Evolutionary conservation across 352 stramenopile genomes (phyloP).

Genomic region (Elongisporangium prolatum): DNA sequence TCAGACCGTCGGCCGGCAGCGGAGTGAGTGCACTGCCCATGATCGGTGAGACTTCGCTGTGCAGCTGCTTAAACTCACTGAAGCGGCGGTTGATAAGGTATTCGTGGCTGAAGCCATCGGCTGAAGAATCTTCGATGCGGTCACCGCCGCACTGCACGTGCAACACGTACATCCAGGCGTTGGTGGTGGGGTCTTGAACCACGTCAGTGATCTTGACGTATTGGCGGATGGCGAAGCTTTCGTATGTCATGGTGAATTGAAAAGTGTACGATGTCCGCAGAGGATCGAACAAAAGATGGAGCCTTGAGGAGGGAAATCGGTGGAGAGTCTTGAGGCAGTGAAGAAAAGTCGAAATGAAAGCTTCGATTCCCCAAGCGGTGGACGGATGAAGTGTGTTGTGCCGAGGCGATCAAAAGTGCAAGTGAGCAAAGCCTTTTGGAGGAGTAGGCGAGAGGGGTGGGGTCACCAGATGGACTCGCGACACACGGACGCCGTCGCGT

Average conservation of each 20-base stretch:
- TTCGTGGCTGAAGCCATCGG: slow-evolving; percentile 46
- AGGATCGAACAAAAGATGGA: neutral
- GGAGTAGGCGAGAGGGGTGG: neutral
- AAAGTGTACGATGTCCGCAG: neutral
- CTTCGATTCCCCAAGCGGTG: neutral
- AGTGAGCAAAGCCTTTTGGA: neutral
- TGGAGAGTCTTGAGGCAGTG: neutral
- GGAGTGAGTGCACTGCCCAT: slow-evolving; percentile 56
- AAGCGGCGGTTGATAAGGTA: slow-evolving; percentile 69
- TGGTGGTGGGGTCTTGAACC: slow-evolving; percentile 55
- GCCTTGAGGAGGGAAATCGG: neutral
- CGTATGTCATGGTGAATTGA: slow-evolving; percentile 51
- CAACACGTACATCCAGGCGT: slow-evolving; percentile 67
- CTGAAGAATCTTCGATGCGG: slow-evolving; percentile 11
- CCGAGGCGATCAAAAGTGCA: neutral
- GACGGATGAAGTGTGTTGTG: neutral
- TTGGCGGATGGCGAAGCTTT: slow-evolving; percentile 69
- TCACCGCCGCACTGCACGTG: slow-evolving; percentile 48
- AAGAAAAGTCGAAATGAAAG: neutral
- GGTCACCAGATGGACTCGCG: neutral
- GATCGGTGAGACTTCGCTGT: slow-evolving; percentile 41
- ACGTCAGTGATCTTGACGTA: slow-evolving; percentile 64
- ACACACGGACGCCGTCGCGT: neutral
- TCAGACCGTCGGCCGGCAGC: slow-evolving; percentile 62
- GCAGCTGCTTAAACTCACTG: slow-evolving; percentile 73